These are phyloP conservation scores for Monosporascus sp. DNA, from an alignment of 2,329 filamentous ascomycete genomes.

Conservation along the genomic window DNA sequence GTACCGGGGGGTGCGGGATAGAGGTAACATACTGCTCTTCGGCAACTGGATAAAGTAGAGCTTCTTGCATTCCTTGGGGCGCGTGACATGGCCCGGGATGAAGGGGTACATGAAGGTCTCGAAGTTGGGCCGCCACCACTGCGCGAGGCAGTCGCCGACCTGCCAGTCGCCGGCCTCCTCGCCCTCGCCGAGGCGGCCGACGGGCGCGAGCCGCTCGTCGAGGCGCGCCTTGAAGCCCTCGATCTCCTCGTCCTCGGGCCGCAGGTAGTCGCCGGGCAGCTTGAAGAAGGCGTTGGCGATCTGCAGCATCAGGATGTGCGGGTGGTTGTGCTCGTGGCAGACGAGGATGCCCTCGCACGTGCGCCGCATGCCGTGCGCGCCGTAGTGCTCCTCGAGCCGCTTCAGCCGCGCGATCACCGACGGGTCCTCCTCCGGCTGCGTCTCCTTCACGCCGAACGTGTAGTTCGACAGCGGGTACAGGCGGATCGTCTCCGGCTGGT, in stretches of 20 bases:
- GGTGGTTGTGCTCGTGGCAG: constrained; percentile 98
- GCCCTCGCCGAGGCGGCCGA: constrained; percentile 79
- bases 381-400: constrained; percentile 93
- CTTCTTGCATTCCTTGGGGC: constrained; percentile 99
- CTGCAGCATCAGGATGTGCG: constrained; percentile 97
- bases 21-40: constrained; percentile 66
- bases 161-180: constrained; percentile 86
- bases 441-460: constrained; percentile 97
- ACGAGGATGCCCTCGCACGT: constrained; percentile 96
- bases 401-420: constrained; percentile 89
- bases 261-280: constrained; percentile 91
- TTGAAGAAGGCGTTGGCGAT: constrained; percentile 99
- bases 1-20: too few relatives aligned
- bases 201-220: constrained; percentile 88
- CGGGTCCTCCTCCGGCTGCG: constrained; percentile 94
- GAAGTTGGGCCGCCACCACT: constrained; percentile 99
- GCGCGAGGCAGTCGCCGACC: constrained; percentile 87
- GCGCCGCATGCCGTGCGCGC: constrained; percentile 87
- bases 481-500: constrained; percentile 84
- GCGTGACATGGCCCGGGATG: constrained; percentile 88
- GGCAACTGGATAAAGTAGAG: constrained; percentile 95
- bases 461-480: constrained; percentile 97
- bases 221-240: constrained; percentile 90
- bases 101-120: constrained; percentile 99
- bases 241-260: constrained; percentile 83